Evolutionary conservation across 495 filamentous ascomycete species (phyloP).

Genomic region (Lasiosphaeriaceae sp.): DNA sequence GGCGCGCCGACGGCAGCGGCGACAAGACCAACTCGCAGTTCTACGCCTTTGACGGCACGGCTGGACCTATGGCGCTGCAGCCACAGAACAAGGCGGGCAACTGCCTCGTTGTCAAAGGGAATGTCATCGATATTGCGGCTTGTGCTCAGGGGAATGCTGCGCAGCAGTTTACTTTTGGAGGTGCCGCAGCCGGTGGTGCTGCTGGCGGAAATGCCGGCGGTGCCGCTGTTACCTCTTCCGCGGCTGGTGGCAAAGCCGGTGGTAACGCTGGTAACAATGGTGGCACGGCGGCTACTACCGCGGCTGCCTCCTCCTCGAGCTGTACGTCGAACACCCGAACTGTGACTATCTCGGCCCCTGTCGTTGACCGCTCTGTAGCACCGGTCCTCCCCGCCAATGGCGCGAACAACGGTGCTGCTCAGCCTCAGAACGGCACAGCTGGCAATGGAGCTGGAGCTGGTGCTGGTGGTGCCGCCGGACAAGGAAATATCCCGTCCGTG

Average conservation of each 20-base stretch:
- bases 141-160: slow-evolving; percentile 40
- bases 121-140: slow-evolving; percentile 40
- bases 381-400: not conserved
- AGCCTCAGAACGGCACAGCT: not conserved
- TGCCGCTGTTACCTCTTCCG: not conserved
- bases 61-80: slow-evolving; percentile 38
- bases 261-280: slow-evolving; percentile 5
- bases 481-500: slow-evolving; percentile 18
- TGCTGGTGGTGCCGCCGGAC: not conserved
- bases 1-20: slow-evolving; percentile 52
- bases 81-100: slow-evolving; percentile 40
- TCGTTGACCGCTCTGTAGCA: not conserved
- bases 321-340: slow-evolving; percentile 19
- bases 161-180: slow-evolving; percentile 47
- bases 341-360: slow-evolving; percentile 7
- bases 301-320: slow-evolving; percentile 6
- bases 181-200: slow-evolving; percentile 7
- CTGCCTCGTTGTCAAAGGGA: slow-evolving; percentile 44
- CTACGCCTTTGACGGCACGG: slow-evolving; percentile 41
- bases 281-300: not conserved
- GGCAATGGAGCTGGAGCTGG: not conserved
- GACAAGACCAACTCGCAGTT: slow-evolving; percentile 47
- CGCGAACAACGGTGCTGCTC: not conserved
- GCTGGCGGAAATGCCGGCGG: slow-evolving; percentile 8
- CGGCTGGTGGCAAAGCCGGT: slow-evolving; percentile 10